Evolutionary conservation across 305 asterid genomes (phyloP), one percentile per base, ranked within the genome.

Genomic region (Fraxinus albicans): DNA sequence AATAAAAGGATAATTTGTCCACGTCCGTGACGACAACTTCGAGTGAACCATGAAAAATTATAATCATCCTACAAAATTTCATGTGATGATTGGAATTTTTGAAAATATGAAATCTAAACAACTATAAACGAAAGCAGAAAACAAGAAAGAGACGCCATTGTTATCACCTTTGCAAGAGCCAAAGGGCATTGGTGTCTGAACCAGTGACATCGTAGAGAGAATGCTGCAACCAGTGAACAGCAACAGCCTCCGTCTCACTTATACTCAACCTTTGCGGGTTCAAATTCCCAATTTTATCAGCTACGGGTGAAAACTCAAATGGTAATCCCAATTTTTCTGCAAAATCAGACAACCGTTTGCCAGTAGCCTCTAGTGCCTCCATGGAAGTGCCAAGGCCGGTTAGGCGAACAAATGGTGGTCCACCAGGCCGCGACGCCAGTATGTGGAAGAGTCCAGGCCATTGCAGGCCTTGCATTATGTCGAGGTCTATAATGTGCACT

Each of bases 371-470:
- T 0, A 96, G 91, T 29, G 99, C 92, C 50, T 94, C 99, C 73
- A 90, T 73, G 2, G 99, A 96, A 23, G 87, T 94, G 1, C 99
- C 99, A 75, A 94, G 81, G 0, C 99, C 99, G 0, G 99, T 93
- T 1, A 96, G 90, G 12, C 99, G 92, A 6, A 96, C 99, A 17
- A 88, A 93, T 0, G 99, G 99, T 27, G 98, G 98, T 2, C 99
- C 98, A 1, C 98, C 98, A 0, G 98, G 95, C 34, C 99, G 84
- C 0, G 97, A 93, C 0, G 98, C 99, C 67, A 96, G 84, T 38
- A 96, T 94, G 84, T 96, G 99, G 65, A 96, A 96, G 15, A 96
- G 91, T 2, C 98, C 99, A 0, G 99, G 99, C 99, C 99, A 96
- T 79, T 96, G 99, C 1, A 96, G 89, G 3, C 99, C 99, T 86